Base-by-base conservation (phyloP, 257 asterid species). In the Avicennia marina region DNA sequence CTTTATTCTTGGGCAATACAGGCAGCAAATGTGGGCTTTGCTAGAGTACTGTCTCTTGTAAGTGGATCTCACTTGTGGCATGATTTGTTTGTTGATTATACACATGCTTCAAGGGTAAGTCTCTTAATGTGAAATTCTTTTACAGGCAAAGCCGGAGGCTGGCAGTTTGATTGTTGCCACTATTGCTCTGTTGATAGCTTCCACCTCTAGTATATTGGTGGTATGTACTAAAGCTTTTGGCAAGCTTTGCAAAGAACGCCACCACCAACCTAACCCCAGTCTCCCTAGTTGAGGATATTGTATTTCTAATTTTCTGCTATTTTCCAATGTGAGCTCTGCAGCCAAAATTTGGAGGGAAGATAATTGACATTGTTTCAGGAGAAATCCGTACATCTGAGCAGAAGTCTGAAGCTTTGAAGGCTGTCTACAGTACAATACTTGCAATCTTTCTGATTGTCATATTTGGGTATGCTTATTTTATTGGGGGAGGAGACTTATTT, bases 81-180 rank as follows among this genome's bases (percentile, higher is more conserved):
- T 17, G 55, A 19, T 51, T 58, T 15, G 33, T 34, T 3, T 53
- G 19, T 36, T 27, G 10, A 20, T 38, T 22, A 53, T 62, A 11
- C 4, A 42, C 27, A 25, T 12, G 1, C 34, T 65, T 22, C 10
- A 19, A 19, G 46, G 11, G 12, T 20, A 53, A n/a, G n/a, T 68
- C 27, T 31, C 9, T 62, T 73, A 44, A 65, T 51, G 34, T 65
- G 54, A 53, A 12, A 47, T 66, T 67, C 20, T 27, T 64, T 57
- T 27, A 55, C 83, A 87, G 96, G 96, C 96, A 22, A 87, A 76
- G 71, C 87, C 96, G 39, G 96, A 87, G 72, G 85, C 89, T 16
- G 78, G 75, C 34, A 58, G 57, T 65, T 74, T 87, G 77, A 34
- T 81, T 61, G 31, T 87, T 69, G 94, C 78, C 55, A 87, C 96